Conservation (phyloP, 2,329 filamentous ascomycete genomes). For the Scedosporium aurantiacum region DNA sequence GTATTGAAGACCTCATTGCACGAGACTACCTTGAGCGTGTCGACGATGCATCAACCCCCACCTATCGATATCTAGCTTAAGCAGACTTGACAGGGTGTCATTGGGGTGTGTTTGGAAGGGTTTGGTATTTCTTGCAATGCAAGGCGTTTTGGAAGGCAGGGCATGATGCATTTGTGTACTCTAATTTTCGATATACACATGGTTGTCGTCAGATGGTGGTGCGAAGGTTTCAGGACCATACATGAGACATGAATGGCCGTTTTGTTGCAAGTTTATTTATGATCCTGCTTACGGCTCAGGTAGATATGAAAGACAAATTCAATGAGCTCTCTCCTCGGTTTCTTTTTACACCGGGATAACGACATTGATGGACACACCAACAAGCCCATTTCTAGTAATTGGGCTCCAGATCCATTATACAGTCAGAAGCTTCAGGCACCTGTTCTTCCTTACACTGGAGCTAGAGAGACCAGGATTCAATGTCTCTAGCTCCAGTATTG, state of each 20-base stretch:
- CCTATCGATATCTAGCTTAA: constrained; percentile 63
- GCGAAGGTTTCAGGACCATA: background rate
- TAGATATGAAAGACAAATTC: background rate
- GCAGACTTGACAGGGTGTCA: background rate
- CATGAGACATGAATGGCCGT: background rate
- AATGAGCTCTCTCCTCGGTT: too few species aligned
- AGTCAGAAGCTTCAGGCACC: too few species aligned
- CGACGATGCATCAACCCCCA: constrained; percentile 52
- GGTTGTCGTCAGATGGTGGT: background rate
- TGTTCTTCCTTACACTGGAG: too few species aligned
- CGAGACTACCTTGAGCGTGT: constrained; percentile 69
- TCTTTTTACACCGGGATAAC: too few species aligned
- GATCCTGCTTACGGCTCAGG: background rate
- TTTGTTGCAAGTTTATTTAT: background rate
- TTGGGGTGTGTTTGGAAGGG: background rate
- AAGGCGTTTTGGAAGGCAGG: background rate
- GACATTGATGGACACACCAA: too few species aligned
- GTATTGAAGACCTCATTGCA: constrained; percentile 67
- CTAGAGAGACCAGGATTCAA: too few species aligned
- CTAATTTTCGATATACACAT: background rate
- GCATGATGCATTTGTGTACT: background rate
- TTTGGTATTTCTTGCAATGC: background rate
- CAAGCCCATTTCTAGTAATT: too few species aligned
- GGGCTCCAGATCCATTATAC: too few species aligned
- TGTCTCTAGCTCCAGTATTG: too few species aligned